Evolutionary conservation across 495 filamentous ascomycete genomes (phyloP), one percentile per base, ranked within the genome.

Genomic region (Hypoxylon perforatum): DNA sequence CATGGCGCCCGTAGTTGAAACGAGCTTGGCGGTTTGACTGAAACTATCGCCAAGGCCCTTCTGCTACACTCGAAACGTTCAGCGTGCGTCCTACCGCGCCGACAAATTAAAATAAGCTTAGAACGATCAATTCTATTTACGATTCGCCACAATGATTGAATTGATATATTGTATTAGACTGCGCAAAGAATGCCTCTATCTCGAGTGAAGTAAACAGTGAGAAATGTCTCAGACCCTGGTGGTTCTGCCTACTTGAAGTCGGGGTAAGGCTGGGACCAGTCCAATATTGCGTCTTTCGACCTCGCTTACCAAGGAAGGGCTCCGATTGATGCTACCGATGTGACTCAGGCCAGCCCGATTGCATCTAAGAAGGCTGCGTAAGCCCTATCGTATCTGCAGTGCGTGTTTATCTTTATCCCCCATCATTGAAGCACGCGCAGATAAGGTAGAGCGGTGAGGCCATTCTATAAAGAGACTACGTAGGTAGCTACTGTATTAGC

Each of bases 1-100:
- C 61, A 72, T 75, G 49, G 52, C 65, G 47, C 53, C 61, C 49
- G 46, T 46, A 21, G 52, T 71, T 73, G 67, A 73, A 67, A 71
- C 74, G 15, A 14, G 55, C 62, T 70, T 63, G 56, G 59, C 59
- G 21, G 35, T 33, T 17, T 28, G 62, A 61, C 41, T 70, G 69
- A 72, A 67, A 67, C 65, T 68, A 72, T 71, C 64, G 64, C 71
- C 68, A 71, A 66, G 67, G 47, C 46, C 28, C 30, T 21, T 62
- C 25, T 50, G 53, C 38, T 58, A 62, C 55, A 64, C 54, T 58
- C 46, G 65, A 69, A 67, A 74, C 69, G 49, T 9, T 65, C 47
- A 52, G 23, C 36, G 22, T 30, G 39, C 52, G 65, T 68, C 61
- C 61, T 63, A 60, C 44, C 63, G 48, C 56, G 54, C 18, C 23